Percentiles rank a stretch among this genome's conserved stretches.
These are phyloP conservation scores for Beta vulgaris DNA, from an alignment of 148 eudicot species.

Conservation along the genomic window DNA sequence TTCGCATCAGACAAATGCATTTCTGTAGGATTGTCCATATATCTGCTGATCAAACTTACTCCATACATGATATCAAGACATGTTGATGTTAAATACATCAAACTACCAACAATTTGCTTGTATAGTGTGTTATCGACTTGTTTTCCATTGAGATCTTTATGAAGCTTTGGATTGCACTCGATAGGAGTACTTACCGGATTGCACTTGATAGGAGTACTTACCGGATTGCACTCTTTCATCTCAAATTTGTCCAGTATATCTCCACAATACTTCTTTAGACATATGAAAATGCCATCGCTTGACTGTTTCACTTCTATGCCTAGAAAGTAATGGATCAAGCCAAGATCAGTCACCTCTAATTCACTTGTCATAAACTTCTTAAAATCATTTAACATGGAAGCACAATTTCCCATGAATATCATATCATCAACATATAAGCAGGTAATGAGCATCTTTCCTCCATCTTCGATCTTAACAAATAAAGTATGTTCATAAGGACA, in stretches of 20 bases:
- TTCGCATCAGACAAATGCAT: slow-evolving; percentile 7
- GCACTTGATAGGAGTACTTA: slow-evolving; percentile 1
- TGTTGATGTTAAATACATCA: slow-evolving; percentile 14
- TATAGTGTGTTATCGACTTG: slow-evolving; percentile 5
- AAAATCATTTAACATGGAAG: slow-evolving; percentile 7
- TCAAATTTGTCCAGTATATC: slow-evolving; percentile 25
- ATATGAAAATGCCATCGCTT: slow-evolving; percentile 10
- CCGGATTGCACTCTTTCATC: slow-evolving; percentile 18
- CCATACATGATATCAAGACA: not conserved
- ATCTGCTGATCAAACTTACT: slow-evolving; percentile 4
- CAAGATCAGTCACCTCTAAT: slow-evolving; percentile 9
- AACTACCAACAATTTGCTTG: slow-evolving; percentile 12
- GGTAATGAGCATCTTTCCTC: not conserved
- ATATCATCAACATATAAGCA: no score
- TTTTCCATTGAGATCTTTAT: not conserved
- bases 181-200: no score
- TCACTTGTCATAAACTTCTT: slow-evolving; percentile 11
- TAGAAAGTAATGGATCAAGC: not conserved
- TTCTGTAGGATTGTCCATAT: slow-evolving; percentile 5
- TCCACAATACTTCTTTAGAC: slow-evolving; percentile 15
- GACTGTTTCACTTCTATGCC: slow-evolving; percentile 13
- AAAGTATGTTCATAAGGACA: slow-evolving; percentile 17
- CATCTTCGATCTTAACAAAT: slow-evolving; percentile 10
- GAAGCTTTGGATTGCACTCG: slow-evolving; percentile 4
- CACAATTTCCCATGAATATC: no score